Evolutionary conservation across 805 yeast genomes (phyloP).

Genomic region (Cyberlindnera xishuangbannaensis): DNA sequence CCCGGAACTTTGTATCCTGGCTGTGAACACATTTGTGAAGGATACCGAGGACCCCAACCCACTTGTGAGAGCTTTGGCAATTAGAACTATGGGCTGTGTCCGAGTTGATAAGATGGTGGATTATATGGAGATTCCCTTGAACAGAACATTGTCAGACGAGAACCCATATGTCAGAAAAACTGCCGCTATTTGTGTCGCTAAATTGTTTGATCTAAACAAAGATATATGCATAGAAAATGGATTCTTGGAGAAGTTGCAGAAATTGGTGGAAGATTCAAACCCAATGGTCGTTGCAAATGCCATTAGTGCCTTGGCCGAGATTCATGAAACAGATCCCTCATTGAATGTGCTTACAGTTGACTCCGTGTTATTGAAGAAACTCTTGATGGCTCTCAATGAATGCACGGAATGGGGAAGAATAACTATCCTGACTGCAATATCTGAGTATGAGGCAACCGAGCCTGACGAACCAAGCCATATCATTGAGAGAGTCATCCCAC

Average conservation of each 20-base stretch:
- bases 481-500: constrained; percentile 87
- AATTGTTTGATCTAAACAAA: constrained; percentile 80
- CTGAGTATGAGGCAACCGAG: constrained; percentile 57
- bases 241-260: constrained; percentile 62
- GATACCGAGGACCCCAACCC: constrained; percentile 98
- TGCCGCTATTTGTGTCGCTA: constrained; percentile 96
- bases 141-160: constrained; percentile 80
- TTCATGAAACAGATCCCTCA: constrained; percentile 59
- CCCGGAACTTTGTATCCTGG: constrained; percentile 92
- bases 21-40: constrained; percentile 92
- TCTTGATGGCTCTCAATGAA: constrained; percentile 83
- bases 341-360: constrained; percentile 40
- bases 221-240: constrained; percentile 83
- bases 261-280: constrained; percentile 75
- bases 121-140: constrained; percentile 86
- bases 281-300: constrained; percentile 98
- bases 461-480: constrained; percentile 73
- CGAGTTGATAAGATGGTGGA: constrained; percentile 94
- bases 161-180: constrained; percentile 97
- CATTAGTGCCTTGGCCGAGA: constrained; percentile 78
- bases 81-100: constrained; percentile 98
- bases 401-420: constrained; percentile 99
- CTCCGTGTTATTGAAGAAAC: constrained; percentile 44
- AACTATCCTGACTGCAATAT: constrained; percentile 74
- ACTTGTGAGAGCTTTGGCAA: constrained; percentile 89